Evolutionary conservation across 2,329 filamentous ascomycete genomes (phyloP).

Genomic region (Capronia americana): DNA sequence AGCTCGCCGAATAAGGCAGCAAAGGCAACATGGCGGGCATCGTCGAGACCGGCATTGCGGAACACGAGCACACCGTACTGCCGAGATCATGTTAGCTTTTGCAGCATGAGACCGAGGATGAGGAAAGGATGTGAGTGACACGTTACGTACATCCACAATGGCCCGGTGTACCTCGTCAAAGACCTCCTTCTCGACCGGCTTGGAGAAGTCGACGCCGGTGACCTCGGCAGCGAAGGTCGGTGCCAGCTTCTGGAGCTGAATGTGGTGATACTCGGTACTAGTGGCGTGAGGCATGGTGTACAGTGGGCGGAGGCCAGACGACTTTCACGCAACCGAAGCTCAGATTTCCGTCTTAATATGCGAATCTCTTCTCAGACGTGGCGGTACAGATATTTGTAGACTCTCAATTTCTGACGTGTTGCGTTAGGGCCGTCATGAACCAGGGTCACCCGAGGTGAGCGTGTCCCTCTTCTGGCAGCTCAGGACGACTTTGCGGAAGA

Average conservation of each 20-base stretch:
- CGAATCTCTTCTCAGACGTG: not conserved
- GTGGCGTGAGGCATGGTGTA: slow-evolving; percentile 40
- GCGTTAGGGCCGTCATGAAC: not conserved
- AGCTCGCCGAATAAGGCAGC: slow-evolving; percentile 60
- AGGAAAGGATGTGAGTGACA: not conserved
- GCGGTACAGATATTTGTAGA: not conserved
- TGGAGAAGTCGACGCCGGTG: slow-evolving; percentile 47
- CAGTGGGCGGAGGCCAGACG: not conserved
- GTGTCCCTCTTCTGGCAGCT: slow-evolving; percentile 1
- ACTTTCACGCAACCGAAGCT: not conserved
- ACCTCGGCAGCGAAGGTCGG: slow-evolving; percentile 50
- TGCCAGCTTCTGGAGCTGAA: slow-evolving; percentile 46
- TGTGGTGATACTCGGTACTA: slow-evolving; percentile 40
- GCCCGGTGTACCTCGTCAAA: slow-evolving; percentile 48
- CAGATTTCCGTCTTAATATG: not conserved
- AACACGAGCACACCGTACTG: slow-evolving; percentile 63
- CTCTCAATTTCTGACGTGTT: not conserved
- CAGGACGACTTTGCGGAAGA: not conserved
- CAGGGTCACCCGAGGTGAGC: not conserved
- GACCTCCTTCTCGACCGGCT: slow-evolving; percentile 44
- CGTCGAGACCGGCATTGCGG: slow-evolving; percentile 58
- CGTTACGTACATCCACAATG: slow-evolving; percentile 44
- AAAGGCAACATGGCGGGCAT: slow-evolving; percentile 60
- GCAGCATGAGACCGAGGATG: not conserved
- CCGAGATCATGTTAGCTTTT: not conserved